phyloP scores from a whole-genome alignment of 1,139 yeast species.

The Lodderomyces theae region DNA sequence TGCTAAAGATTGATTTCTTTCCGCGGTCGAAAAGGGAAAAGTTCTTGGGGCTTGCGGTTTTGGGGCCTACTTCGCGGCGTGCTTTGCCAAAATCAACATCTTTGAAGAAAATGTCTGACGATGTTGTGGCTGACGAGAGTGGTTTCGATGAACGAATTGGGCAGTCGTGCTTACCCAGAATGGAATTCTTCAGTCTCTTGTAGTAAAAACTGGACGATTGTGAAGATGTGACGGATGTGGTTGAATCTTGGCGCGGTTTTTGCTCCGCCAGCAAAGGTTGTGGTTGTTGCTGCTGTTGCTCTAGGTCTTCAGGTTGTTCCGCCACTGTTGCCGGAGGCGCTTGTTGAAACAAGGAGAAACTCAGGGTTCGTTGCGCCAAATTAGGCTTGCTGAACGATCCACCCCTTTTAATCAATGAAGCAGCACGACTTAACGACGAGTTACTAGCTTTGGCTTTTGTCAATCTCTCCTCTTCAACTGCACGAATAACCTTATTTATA shows the following conservation, averaged over 20 bases:
- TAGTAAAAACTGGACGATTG: conserved; percentile 15
- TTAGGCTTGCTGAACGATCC: conserved; percentile 4
- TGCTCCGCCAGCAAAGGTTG: conserved; percentile 6
- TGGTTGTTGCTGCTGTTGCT: conserved; percentile 5
- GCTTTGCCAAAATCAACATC: conserved; percentile 14
- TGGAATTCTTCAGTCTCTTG: conserved; percentile 25
- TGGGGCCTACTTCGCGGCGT: conserved; percentile 9
- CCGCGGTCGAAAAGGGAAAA: conserved; percentile 6
- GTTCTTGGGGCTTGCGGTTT: conserved; percentile 11
- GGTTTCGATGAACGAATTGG: conserved; percentile 35
- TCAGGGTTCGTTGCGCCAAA: conserved; percentile 1
- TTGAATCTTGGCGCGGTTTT: conserved; percentile 7
- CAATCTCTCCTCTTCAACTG: conserved; percentile 33
- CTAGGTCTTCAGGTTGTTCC: not conserved
- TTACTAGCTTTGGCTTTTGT: conserved; percentile 14
- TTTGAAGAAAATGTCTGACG: conserved; percentile 22
- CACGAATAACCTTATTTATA: conserved; percentile 32
- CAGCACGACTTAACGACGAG: conserved; percentile 8
- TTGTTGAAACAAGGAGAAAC: conserved; percentile 5
- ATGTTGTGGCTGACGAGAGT: conserved; percentile 19
- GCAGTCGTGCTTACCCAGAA: conserved; percentile 19
- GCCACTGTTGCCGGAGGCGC: conserved; percentile 3
- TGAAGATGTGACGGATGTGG: conserved; percentile 11
- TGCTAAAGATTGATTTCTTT: not conserved
- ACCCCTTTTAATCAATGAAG: conserved; percentile 9